These are phyloP conservation scores for Corinectria fuckeliana DNA, from an alignment of 2,329 filamentous ascomycete genomes.

Conservation along the genomic window DNA sequence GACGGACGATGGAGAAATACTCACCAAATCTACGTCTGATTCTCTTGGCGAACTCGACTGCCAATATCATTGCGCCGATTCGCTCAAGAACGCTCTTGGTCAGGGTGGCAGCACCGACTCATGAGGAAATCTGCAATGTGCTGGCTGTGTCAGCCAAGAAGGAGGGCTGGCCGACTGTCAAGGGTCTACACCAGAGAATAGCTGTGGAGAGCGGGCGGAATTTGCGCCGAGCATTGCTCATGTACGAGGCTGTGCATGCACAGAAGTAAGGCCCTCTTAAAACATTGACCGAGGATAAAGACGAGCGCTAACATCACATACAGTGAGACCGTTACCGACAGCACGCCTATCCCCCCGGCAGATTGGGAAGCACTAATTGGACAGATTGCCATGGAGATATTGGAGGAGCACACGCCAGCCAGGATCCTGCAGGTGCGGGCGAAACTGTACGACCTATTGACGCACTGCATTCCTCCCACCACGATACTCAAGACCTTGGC, in stretches of 20 bases:
- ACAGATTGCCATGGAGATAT: constrained; percentile 90
- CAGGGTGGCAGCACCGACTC: constrained; percentile 86
- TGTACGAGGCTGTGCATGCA: constrained; percentile 97
- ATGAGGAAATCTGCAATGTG: constrained; percentile 82
- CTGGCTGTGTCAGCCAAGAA: constrained; percentile 74
- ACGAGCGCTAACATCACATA: constrained; percentile 38
- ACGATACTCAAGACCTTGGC: constrained; percentile 94
- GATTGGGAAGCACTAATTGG: constrained; percentile 95
- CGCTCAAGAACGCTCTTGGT: constrained; percentile 90
- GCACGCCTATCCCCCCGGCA: constrained; percentile 88
- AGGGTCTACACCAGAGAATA: constrained; percentile 81
- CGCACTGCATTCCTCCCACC: constrained; percentile 95
- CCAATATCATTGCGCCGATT: constrained; percentile 99
- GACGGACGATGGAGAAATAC: constrained; percentile 99
- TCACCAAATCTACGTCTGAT: constrained; percentile 93
- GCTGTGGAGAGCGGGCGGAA: constrained; percentile 92
- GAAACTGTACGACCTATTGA: constrained; percentile 95
- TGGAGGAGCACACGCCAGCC: constrained; percentile 90
- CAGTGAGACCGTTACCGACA: constrained; percentile 89
- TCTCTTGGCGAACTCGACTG: constrained; percentile 91
- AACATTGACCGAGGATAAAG: background rate
- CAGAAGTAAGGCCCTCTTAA: constrained; percentile 76
- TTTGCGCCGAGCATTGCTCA: constrained; percentile 85
- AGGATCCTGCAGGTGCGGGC: constrained; percentile 86
- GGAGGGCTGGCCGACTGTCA: constrained; percentile 81